Base-by-base conservation (phyloP, 2,329 filamentous ascomycete species). In the Hymenotorrendiella dingleyae region DNA sequence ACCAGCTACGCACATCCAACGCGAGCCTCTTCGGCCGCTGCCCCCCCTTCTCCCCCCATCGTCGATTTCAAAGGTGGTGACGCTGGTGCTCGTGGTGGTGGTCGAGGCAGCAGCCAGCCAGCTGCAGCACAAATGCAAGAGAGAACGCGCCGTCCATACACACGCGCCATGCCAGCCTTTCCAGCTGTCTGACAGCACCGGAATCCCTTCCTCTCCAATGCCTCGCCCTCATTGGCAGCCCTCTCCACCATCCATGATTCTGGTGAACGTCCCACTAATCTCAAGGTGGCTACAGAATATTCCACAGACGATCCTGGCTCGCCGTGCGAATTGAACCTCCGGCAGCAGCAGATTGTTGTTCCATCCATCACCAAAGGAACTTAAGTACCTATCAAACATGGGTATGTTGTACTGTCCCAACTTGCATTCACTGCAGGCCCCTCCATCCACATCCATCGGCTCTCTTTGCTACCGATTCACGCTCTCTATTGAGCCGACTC, bases 251-350 rank as follows among this genome's bases (percentile, higher is more conserved):
- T 20, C 40, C 14, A 43, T 16, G n/a, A n/a, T 19, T 43, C 10
- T 46, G 14, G 40, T 34, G 24, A 46, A 16, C 34, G 44, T 46
- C 44, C 44, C 44, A 46, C 44, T 46, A 46, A 46, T 41, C n/a
- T 42, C 44, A 24, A 30, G 34, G 35, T 46, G 39, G 35, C 44
- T 46, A 46, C 44, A 46, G 44, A 46, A 37, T 40, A n/a, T 36
- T 39, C 43, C 43, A 36, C 38, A 24, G 38, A 26, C 34, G 32
- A 46, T 46, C 44, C 44, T 36, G 43, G 43, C 42, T 39, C 43
- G 37, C 27, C 21, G 38, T 33, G 43, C 39, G 32, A 46, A 40
- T 29, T 42, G 29, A 42, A 36, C 40, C 23, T 43, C 39, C 43
- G 43, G 43, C 43, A 46, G 40, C 40, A 46, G 34, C 40, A 43